These are phyloP conservation scores for Thyridium curvatum DNA, from an alignment of 2,329 filamentous ascomycete genomes.

Conservation along the genomic window DNA sequence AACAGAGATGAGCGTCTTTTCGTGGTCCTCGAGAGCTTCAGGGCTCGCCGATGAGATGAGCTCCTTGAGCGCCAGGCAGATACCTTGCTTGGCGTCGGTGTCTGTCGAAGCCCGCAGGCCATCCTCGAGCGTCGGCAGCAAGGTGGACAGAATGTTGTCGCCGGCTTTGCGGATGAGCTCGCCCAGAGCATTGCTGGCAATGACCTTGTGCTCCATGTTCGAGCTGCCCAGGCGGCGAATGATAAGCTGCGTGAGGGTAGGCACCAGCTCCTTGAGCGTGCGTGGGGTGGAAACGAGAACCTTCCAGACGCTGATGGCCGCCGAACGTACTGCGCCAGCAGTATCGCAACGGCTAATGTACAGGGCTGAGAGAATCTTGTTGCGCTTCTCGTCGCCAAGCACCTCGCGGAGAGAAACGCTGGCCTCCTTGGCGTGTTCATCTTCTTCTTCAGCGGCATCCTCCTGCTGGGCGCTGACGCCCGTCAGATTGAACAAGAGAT, in stretches of 20 bases:
- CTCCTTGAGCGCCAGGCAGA: conserved; percentile 92
- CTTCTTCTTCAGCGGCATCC: conserved; percentile 72
- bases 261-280: conserved; percentile 90
- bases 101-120: conserved; percentile 84
- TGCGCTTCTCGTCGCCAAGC: conserved; percentile 90
- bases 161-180: conserved; percentile 96
- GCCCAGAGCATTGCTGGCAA: conserved; percentile 92
- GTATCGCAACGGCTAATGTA: conserved; percentile 99
- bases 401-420: conserved; percentile 90
- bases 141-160: conserved; percentile 80
- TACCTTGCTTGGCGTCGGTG: conserved; percentile 90
- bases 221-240: conserved; percentile 90
- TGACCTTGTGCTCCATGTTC: conserved; percentile 98
- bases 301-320: conserved; percentile 94
- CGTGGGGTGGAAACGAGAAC: conserved; percentile 86
- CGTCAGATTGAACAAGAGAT: conserved; percentile 94
- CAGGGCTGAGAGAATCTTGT: conserved; percentile 93
- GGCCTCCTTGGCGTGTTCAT: conserved; percentile 72
- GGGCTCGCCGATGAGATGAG: conserved; percentile 83
- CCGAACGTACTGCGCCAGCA: conserved; percentile 80
- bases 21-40: conserved; percentile 87
- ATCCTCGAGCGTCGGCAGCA: conserved; percentile 88
- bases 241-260: conserved; percentile 89
- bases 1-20: conserved; percentile 90
- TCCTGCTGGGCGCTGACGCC: conserved; percentile 69